Percentiles rank a stretch among this genome's conserved stretches.
These are phyloP conservation scores for Rhizoclosmatium globosum DNA, from an alignment of 192 early-diverging fungal genomes.

Conservation along the genomic window DNA sequence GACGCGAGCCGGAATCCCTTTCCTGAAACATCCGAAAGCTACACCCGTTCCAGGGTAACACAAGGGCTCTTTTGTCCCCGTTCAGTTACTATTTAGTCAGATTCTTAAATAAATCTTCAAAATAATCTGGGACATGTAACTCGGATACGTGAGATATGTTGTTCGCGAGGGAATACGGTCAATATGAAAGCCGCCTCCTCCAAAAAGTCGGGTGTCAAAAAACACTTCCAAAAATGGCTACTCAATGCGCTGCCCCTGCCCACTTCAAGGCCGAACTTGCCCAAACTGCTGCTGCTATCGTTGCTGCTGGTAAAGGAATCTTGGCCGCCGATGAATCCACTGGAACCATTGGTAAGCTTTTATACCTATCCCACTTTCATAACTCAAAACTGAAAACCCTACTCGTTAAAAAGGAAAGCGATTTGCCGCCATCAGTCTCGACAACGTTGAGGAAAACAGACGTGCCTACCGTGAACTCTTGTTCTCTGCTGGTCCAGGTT, in stretches of 20 bases:
- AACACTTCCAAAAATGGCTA: constrained; percentile 15
- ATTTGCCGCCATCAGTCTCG: constrained; percentile 49
- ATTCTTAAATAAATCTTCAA: too few species aligned
- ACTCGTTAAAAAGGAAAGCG: constrained; percentile 35
- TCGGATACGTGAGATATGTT: too few species aligned
- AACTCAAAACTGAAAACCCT: not conserved
- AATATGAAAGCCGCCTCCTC: too few species aligned
- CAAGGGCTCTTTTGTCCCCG: too few species aligned
- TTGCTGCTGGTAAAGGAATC: constrained; percentile 56
- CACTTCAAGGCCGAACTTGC: constrained; percentile 45
- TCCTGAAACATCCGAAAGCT: too few species aligned
- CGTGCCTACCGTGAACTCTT: constrained; percentile 55
- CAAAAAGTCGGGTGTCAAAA: not conserved
- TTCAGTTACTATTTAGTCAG: too few species aligned
- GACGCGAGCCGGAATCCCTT: too few species aligned
- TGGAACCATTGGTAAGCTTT: constrained; percentile 50
- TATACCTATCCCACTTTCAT: not conserved
- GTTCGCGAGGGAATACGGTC: too few species aligned
- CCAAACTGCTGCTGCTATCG: constrained; percentile 51
- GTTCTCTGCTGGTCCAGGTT: constrained; percentile 48
- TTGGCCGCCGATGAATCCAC: constrained; percentile 60
- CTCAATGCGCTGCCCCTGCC: constrained; percentile 40
- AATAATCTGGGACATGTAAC: too few species aligned
- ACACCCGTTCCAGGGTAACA: too few species aligned
- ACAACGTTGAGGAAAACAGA: constrained; percentile 57